Evolutionary conservation across 768 basidiomycete genomes (phyloP).

Genomic region (Suillus weaverae): DNA sequence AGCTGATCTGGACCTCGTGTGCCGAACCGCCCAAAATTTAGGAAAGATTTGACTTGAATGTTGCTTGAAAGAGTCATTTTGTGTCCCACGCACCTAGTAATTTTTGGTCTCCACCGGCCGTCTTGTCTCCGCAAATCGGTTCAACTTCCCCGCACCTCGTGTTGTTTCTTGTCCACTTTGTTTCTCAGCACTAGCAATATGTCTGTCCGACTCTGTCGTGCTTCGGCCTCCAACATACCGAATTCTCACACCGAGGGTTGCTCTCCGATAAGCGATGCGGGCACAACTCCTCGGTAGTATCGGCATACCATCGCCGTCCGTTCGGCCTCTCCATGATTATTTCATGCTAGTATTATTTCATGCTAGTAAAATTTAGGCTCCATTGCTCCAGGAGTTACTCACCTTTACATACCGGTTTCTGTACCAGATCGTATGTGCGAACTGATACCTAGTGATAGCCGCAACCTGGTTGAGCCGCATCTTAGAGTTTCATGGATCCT

Average conservation of each 20-base stretch:
- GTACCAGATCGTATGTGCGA: neutral
- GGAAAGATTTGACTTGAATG: neutral
- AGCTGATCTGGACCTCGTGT: neutral
- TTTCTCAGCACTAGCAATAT: conserved; percentile 1
- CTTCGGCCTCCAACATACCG: neutral
- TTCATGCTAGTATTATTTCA: neutral
- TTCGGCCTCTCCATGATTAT: neutral
- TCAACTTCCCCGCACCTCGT: conserved; percentile 4
- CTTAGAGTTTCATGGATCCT: neutral
- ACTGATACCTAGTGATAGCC: neutral
- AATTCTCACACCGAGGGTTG: neutral
- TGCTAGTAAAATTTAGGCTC: neutral
- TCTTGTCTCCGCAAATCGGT: neutral
- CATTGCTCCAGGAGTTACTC: neutral
- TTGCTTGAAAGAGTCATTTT: neutral
- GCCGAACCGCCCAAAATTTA: neutral
- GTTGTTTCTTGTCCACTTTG: neutral
- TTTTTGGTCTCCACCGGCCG: neutral
- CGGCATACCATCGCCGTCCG: neutral
- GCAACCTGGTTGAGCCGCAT: neutral
- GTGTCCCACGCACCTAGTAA: neutral
- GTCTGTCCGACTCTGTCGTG: neutral
- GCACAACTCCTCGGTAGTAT: neutral
- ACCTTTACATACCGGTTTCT: no score
- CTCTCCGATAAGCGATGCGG: neutral